Conservation (phyloP, 2,329 filamentous ascomycete species). For the Torrubiella hemipterigena region DNA sequence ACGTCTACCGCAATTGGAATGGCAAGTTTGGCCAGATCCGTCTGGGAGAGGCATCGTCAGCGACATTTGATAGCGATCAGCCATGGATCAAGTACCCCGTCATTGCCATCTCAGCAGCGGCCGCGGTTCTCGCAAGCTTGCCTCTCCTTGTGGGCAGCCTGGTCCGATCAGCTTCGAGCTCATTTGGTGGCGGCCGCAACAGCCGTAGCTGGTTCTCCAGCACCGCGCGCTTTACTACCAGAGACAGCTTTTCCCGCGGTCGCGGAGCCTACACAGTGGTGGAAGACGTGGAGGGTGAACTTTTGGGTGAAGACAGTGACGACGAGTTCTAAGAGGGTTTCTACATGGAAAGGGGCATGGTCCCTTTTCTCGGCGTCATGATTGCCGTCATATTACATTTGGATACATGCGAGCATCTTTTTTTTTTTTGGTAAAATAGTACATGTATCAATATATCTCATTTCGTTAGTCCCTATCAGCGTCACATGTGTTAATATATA, state of each 20-base stretch:
- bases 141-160: conserved; percentile 63
- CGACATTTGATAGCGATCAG: conserved; percentile 53
- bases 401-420: no score
- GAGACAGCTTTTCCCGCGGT: conserved; percentile 78
- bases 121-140: conserved; percentile 46
- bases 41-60: conserved; percentile 56
- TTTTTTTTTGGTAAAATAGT: no score
- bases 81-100: conserved; percentile 77
- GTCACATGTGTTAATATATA: no score
- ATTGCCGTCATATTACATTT: no score
- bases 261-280: conserved; percentile 81
- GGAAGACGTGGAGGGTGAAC: conserved; percentile 87
- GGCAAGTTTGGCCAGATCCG: conserved; percentile 87
- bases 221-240: conserved; percentile 65
- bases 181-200: conserved; percentile 34
- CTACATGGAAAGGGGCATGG: no score
- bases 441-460: no score
- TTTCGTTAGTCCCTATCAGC: no score
- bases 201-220: conserved; percentile 39
- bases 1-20: conserved; percentile 73
- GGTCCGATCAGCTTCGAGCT: conserved; percentile 51
- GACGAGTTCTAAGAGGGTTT: no score
- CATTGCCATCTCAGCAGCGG: conserved; percentile 53
- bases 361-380: no score
- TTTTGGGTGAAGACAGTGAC: conserved; percentile 86